Conservation (phyloP, 2,329 filamentous ascomycete genomes). For the Phaeosphaeriaceae sp. region DNA sequence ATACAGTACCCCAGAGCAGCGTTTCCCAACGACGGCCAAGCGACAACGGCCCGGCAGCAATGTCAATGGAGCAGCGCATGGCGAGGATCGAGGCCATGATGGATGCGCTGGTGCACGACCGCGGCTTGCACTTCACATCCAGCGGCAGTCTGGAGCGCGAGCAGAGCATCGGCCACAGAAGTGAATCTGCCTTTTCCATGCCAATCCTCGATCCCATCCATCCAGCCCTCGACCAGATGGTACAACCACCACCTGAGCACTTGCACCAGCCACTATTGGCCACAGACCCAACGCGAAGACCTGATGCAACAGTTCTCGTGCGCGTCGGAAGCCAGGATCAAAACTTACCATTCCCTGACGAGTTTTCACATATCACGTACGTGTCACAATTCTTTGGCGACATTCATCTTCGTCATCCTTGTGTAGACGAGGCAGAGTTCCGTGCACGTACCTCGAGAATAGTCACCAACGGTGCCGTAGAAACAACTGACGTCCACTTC, state of each 20-base stretch:
- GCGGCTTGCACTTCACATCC: slow-evolving; percentile 29
- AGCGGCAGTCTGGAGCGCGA: slow-evolving; percentile 38
- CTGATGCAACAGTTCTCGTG: slow-evolving; percentile 13
- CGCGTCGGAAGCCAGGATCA: slow-evolving; percentile 19
- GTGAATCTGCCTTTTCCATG: slow-evolving; percentile 27
- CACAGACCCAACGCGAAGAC: not conserved
- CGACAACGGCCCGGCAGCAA: slow-evolving; percentile 32
- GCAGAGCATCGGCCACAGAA: slow-evolving; percentile 25
- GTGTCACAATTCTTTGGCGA: slow-evolving; percentile 37
- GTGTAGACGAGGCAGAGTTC: slow-evolving; percentile 39
- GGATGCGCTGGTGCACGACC: slow-evolving; percentile 42
- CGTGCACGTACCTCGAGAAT: slow-evolving; percentile 29
- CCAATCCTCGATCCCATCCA: slow-evolving; percentile 31
- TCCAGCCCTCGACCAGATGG: slow-evolving; percentile 25
- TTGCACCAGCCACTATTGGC: slow-evolving; percentile 5
- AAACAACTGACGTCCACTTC: slow-evolving; percentile 26
- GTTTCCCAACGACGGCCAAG: slow-evolving; percentile 31
- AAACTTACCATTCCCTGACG: slow-evolving; percentile 28
- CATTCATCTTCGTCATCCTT: slow-evolving; percentile 34
- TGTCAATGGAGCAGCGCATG: slow-evolving; percentile 46
- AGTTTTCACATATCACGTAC: slow-evolving; percentile 30
- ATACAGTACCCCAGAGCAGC: slow-evolving; percentile 27
- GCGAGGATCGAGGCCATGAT: slow-evolving; percentile 44
- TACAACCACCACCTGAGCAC: slow-evolving; percentile 17
- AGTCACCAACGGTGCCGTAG: slow-evolving; percentile 24